Evolutionary conservation across 1,284 basidiomycete species (phyloP).

Genomic region (Cutaneotrichosporon sp.): DNA sequence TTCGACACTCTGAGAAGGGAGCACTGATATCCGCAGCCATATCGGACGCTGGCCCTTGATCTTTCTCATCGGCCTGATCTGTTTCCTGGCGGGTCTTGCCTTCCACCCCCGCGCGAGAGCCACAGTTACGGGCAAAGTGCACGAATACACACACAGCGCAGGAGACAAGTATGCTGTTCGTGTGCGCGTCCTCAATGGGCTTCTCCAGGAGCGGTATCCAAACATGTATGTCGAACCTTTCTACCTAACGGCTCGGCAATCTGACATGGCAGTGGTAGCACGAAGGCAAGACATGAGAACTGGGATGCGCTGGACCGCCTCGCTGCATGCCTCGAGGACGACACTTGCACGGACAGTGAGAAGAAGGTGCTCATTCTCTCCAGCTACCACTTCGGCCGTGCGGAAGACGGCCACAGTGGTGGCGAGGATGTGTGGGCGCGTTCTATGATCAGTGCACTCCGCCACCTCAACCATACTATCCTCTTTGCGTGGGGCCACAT

Average conservation of each 20-base stretch:
- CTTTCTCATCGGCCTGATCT: neutral
- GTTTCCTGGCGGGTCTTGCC: neutral
- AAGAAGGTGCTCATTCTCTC: conserved; percentile 28
- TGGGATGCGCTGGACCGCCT: conserved; percentile 14
- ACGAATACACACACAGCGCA: neutral
- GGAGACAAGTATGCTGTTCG: neutral
- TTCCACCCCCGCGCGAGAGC: too few species aligned
- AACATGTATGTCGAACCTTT: neutral
- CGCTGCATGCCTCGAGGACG: conserved; percentile 17
- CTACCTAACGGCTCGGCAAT: neutral
- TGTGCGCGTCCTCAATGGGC: conserved; percentile 9
- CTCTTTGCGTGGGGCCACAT: conserved; percentile 27
- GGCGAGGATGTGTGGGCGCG: conserved; percentile 27
- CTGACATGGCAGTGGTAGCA: too few species aligned
- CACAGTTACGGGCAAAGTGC: too few species aligned
- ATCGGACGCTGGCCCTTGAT: neutral
- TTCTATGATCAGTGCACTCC: conserved; percentile 26
- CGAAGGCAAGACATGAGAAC: neutral
- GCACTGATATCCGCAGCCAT: neutral
- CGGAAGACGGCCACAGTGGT: conserved; percentile 1
- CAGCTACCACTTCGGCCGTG: conserved; percentile 27
- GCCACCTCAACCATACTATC: conserved; percentile 31
- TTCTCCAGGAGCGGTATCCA: conserved; percentile 13
- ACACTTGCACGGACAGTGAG: conserved; percentile 17
- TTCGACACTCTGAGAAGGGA: neutral